Conservation (phyloP, 179 eudicot genomes). For the Silene vulgaris region DNA sequence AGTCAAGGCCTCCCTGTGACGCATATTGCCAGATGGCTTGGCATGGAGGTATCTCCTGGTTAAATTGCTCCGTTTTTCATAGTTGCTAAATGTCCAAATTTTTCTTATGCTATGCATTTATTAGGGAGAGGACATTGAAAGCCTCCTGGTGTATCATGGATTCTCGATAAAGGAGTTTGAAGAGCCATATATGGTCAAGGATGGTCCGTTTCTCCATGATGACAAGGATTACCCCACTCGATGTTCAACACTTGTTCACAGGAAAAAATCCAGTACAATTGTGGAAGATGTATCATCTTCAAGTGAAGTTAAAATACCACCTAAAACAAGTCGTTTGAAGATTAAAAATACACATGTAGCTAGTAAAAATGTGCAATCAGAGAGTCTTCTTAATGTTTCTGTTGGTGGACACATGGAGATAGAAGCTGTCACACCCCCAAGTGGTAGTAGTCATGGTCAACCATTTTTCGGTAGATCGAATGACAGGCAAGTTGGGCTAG, state of each 20-base stretch:
- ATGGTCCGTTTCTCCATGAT: conserved; percentile 60
- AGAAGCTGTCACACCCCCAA: conserved; percentile 42
- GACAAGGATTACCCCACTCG: conserved; percentile 71
- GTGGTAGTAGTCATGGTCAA: conserved; percentile 27
- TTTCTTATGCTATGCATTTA: conserved; percentile 12
- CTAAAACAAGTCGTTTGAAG: conserved; percentile 28
- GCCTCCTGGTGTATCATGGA: conserved; percentile 78
- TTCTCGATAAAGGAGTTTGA: conserved; percentile 73
- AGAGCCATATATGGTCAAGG: conserved; percentile 96
- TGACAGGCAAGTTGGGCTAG: conserved; percentile 2
- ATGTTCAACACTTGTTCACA: conserved; percentile 69
- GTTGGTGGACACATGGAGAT: conserved; percentile 43
- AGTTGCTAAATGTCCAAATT: conserved; percentile 4
- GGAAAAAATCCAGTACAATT: conserved; percentile 57
- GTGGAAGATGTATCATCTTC: conserved; percentile 58
- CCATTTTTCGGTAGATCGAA: conserved; percentile 18
- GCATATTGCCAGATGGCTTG: conserved; percentile 81
- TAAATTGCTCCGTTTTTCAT: background rate
- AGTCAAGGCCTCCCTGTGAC: conserved; percentile 86
- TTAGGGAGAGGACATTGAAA: conserved; percentile 76
- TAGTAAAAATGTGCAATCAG: conserved; percentile 19
- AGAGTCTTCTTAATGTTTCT: conserved; percentile 19
- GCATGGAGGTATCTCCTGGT: conserved; percentile 64
- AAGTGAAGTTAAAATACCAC: conserved; percentile 23
- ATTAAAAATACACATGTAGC: conserved; percentile 29